Evolutionary conservation across 1,284 basidiomycete species (phyloP), one percentile per base, ranked within the genome.

Genomic region (Rhodotorula mucilaginosa): DNA sequence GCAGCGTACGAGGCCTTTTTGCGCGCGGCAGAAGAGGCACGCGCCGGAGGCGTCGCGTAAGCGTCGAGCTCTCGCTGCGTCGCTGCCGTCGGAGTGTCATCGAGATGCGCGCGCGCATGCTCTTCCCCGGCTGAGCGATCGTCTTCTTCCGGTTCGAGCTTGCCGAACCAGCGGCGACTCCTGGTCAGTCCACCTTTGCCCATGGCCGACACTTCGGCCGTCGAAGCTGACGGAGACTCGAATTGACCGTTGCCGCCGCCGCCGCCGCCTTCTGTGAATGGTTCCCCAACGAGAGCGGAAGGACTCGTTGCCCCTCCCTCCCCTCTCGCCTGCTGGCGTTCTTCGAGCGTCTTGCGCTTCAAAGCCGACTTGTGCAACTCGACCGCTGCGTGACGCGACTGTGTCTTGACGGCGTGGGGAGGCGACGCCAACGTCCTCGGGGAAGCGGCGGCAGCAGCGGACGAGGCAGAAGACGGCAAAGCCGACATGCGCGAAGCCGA

Each of bases 281-380:
- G 39, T 26, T 26, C 26, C 26, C 26, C 26, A 2, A 12, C 39
- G 2, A 44, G 10, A 12, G 39, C 39, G 39, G 39, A 44, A 44
- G 39, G 39, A 44, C 39, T 44, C 39, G 39, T 44, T 10, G 39
- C 39, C 8, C 39, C 39, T 44, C 39, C 39, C 39, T 44, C 39
- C 39, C 39, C 39, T 44, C 39, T 44, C 39, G 39, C 39, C 3
- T 46, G 54, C 4, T 26, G 58, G 21, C 67, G 39, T 34, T 39
- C 62, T 8, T 52, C 26, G 23, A 68, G 61, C 31, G 58, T 64
- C 23, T 58, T 58, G 15, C 67, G 61, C 46, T 68, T 68, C 21
- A 68, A 54, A 16, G 62, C 61, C 39, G 56, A 31, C 57, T 68
- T 68, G 21, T 58, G 67, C 39, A 31, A 29, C 58, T 51, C 61